Conservation (phyloP, 2,329 filamentous ascomycete species). For the Microsporum canis region DNA sequence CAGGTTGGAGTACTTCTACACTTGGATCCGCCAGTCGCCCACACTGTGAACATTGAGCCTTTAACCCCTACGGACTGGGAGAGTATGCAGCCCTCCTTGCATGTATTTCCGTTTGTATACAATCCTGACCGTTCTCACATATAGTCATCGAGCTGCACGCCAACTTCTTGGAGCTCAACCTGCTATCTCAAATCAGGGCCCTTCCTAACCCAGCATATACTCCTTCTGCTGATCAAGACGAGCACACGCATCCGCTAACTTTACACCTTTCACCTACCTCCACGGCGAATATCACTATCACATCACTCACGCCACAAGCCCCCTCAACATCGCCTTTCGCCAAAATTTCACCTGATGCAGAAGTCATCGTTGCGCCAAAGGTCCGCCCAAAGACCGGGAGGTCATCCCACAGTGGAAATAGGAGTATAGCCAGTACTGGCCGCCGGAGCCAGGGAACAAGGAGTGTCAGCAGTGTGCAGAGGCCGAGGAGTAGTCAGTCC, state of each 20-base stretch:
- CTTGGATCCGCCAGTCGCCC: constrained; percentile 77
- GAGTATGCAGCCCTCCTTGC: constrained; percentile 38
- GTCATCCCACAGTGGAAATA: constrained; percentile 55
- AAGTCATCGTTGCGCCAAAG: constrained; percentile 95
- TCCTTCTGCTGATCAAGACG: constrained; percentile 35
- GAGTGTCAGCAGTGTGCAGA: constrained; percentile 60
- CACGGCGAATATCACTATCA: constrained; percentile 79
- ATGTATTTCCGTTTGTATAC: neutral
- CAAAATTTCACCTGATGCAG: constrained; percentile 85
- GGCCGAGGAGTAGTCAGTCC: constrained; percentile 46
- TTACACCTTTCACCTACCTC: constrained; percentile 91
- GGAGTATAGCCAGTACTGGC: constrained; percentile 69
- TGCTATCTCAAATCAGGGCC: constrained; percentile 83
- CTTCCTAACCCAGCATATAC: constrained; percentile 70
- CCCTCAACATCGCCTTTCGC: constrained; percentile 63
- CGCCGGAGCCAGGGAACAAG: constrained; percentile 60
- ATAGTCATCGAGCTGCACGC: constrained; percentile 87
- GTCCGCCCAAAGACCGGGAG: constrained; percentile 59
- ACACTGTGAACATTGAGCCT: constrained; percentile 94
- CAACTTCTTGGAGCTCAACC: constrained; percentile 86
- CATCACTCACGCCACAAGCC: constrained; percentile 66
- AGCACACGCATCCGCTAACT: constrained; percentile 65
- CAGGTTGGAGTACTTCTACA: constrained; percentile 58
- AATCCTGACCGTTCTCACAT: constrained; percentile 3
- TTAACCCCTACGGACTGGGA: constrained; percentile 95